Evolutionary conservation across 139 green algal genomes (phyloP), one percentile per base, ranked within the genome.

Genomic region (Nannochloris sp.): DNA sequence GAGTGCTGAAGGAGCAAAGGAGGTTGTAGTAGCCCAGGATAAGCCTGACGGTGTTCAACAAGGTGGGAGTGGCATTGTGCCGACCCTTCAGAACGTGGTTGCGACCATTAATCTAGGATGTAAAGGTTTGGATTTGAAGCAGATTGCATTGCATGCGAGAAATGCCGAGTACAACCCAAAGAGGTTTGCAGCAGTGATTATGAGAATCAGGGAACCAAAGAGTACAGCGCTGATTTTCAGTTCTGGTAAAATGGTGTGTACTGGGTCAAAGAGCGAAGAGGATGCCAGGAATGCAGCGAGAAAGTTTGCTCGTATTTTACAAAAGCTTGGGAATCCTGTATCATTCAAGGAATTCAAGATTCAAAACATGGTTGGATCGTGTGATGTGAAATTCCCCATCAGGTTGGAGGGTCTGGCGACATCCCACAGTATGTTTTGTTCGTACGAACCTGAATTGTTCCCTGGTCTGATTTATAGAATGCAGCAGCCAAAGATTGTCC

Each of bases 81-180:
- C 46, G 15, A 58, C n/a, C 18, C 53, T 56, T 16, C 87, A 98
- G 75, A 97, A 96, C 62, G 87, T 97, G n/a, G 93, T 99, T 19
- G 83, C 93, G 14, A 98, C 93, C 1, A 87, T 96, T 19, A 95
- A 97, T 69, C 79, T 99, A 62, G 88, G 82, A 61, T 95, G 83
- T 55, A 85, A 84, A 66, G 46, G 46, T 19, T 76, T 99, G 55
- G 93, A 98, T 74, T 73, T 99, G 25, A 96, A 97, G 64, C 74
- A 85, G 29, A 98, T 99, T 51, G 93, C 93, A 19, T 81, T 96
- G 64, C 76, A 93, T n/a, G 93, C 93, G 1, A 71, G 93, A 5
- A 99, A 99, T 49, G 93, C 93, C 3, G 93, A 99, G 66, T 99
- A 98, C 78, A 98, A 99, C 70, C 93, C 93, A 21, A 99, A 97